A percentile compares a stretch with the other conserved stretches of the same genome.
phyloP scores from a whole-genome alignment of 768 basidiomycete genomes.

The Xerocomellus dryophilus region DNA sequence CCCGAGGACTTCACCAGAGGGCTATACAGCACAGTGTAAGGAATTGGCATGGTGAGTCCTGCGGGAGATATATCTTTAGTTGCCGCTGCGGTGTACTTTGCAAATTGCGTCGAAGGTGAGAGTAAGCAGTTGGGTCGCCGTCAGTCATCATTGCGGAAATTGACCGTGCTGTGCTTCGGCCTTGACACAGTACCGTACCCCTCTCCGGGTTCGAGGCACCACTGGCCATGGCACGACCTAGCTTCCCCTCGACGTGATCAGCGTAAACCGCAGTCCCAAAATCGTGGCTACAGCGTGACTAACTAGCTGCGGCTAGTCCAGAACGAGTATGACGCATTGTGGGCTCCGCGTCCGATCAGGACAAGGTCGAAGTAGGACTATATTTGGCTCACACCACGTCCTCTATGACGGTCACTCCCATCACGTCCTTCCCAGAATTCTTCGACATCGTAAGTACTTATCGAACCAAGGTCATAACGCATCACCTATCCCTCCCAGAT shows the following conservation, averaged over 20 bases:
- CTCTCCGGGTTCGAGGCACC: too few relatives aligned
- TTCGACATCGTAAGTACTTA: background rate
- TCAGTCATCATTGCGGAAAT: too few relatives aligned
- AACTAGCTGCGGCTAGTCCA: too few relatives aligned
- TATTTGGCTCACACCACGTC: background rate
- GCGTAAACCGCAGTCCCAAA: too few relatives aligned
- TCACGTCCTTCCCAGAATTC: conserved; percentile 7
- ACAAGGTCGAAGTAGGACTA: background rate
- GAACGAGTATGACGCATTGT: too few relatives aligned
- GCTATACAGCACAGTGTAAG: background rate
- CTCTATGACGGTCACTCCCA: conserved; percentile 2
- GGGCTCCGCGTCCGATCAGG: background rate
- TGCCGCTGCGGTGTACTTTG: background rate
- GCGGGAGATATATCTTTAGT: conserved; percentile 1
- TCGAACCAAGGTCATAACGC: background rate
- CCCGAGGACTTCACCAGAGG: background rate
- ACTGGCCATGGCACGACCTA: too few relatives aligned
- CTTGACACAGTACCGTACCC: too few relatives aligned
- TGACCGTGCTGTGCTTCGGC: too few relatives aligned
- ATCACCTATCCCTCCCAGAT: background rate
- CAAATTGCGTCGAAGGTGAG: too few relatives aligned
- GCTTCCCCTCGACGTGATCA: too few relatives aligned
- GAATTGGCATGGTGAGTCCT: background rate
- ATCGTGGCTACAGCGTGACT: too few relatives aligned
- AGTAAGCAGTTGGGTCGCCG: too few relatives aligned